These are phyloP conservation scores for Paraphoma sp. DNA, from an alignment of 2,329 filamentous ascomycete genomes.

Conservation along the genomic window DNA sequence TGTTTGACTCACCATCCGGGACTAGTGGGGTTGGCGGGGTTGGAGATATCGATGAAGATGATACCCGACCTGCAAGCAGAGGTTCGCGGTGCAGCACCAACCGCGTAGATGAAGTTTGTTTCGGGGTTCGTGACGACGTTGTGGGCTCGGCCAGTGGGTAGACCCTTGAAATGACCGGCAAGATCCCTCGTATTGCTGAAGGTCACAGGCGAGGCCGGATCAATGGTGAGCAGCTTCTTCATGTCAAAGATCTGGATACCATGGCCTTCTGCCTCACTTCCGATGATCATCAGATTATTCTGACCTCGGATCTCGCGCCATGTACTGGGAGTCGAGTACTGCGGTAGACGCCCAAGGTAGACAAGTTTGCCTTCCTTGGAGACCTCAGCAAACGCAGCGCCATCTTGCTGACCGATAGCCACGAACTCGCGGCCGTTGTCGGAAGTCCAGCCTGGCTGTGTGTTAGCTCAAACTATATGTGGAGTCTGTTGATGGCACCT, in stretches of 20 bases:
- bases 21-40: constrained; percentile 60
- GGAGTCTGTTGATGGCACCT: background rate
- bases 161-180: constrained; percentile 41
- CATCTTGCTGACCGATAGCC: constrained; percentile 62
- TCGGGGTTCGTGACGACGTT: constrained; percentile 48
- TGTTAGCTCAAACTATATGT: constrained; percentile 4
- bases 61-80: constrained; percentile 59
- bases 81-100: constrained; percentile 43
- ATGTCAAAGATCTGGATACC: constrained; percentile 70
- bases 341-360: constrained; percentile 62
- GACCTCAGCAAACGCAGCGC: constrained; percentile 62
- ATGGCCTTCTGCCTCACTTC: constrained; percentile 53
- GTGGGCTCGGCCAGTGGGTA: constrained; percentile 46
- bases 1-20: constrained; percentile 52
- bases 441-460: constrained; percentile 55
- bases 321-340: constrained; percentile 52
- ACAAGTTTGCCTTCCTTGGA: constrained; percentile 57
- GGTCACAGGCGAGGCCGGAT: constrained; percentile 42
- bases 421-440: constrained; percentile 61
- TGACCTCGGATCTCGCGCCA: constrained; percentile 62
- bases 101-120: constrained; percentile 48
- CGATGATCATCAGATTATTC: constrained; percentile 54
- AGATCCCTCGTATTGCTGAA: constrained; percentile 44
- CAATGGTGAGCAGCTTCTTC: constrained; percentile 52
- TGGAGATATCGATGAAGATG: constrained; percentile 65